Conservation (phyloP, 2,329 filamentous ascomycete genomes). For the Sporothrix pseudoabietina region DNA sequence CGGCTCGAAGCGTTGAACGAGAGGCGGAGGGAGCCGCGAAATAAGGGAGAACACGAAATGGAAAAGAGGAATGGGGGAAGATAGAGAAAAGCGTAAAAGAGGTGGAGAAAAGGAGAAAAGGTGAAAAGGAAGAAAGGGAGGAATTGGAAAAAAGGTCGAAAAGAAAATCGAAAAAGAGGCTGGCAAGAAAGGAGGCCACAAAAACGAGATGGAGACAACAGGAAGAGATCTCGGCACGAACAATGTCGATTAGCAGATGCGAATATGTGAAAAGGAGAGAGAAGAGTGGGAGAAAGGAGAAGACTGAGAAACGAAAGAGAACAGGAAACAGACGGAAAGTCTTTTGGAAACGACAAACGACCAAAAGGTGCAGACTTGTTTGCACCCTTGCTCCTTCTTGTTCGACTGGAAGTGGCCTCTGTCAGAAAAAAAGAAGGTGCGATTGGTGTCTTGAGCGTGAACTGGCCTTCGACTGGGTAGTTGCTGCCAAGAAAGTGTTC, state of each 20-base stretch:
- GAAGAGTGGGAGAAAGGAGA: not conserved
- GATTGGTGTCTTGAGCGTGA: not conserved
- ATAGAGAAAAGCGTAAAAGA: not conserved
- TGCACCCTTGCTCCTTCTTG: not conserved
- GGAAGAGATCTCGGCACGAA: not conserved
- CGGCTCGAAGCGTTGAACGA: not conserved
- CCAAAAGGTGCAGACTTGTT: slow-evolving; percentile 12
- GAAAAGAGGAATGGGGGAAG: not conserved
- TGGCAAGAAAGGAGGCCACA: not conserved
- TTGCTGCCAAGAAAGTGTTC: not conserved
- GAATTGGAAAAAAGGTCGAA: not conserved
- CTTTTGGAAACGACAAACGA: not conserved
- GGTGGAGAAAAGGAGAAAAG: not conserved
- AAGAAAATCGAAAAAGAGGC: not conserved
- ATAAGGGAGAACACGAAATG: not conserved
- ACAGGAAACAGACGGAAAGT: not conserved
- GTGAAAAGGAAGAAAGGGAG: not conserved
- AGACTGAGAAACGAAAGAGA: not conserved
- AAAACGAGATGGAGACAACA: not conserved
- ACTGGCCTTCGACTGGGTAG: not conserved
- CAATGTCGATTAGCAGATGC: slow-evolving; percentile 9
- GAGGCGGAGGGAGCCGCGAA: not conserved
- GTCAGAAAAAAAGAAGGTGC: not conserved
- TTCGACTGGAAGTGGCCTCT: not conserved
- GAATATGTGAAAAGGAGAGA: not conserved